Base-by-base conservation (phyloP, 805 yeast genomes). In the Lachancea quebecensis region DNA sequence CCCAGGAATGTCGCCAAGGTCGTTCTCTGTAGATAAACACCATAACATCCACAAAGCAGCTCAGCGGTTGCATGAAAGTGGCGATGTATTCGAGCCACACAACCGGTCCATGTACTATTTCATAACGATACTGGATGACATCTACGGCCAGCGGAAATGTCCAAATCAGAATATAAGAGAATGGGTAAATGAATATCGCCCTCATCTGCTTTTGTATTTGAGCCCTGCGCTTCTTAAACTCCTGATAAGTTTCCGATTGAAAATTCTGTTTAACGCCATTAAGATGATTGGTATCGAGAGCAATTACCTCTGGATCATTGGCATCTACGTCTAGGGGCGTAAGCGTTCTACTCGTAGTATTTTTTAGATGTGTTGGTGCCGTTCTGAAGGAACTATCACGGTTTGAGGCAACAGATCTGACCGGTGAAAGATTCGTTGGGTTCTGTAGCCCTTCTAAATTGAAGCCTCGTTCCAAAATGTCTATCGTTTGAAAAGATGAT, bases 131-230 rank as follows among this genome's bases (percentile, higher is more conserved):
- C 55, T 76, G 79, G 9, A 86, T 71, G 45, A 79, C 70, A 55
- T 83, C 85, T 31, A 78, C 70, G 4, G 82, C 74, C 49, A 86
- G 75, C 1, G 96, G 96, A 51, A 85, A 81, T 16, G 82, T 58
- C 97, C 97, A 89, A 39, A 88, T 64, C 25, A 84, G 70, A 47
- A 87, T 71, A 62, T 87, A 89, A 2, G 95, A 83, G 35, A 83
- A 67, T 2, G 97, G 97, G 59, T 89, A 89, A 38, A 89, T 72
- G 63, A 89, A 87, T 39, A 89, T 82, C 29, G 82, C 73, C 55
- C 80, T 80, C 75, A 86, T 79, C 65, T 89, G 95, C 46, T 80
- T 79, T 59, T 82, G 79, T 41, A 89, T 85, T 50, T 76, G 74
- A 27, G 73, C 65, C 52, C 88, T 80, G 15, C 93, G 70, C 33